A percentile compares a stretch with the other conserved stretches of the same genome.
These are phyloP conservation scores for Aureobasidium melanogenum DNA, from an alignment of 2,329 filamentous ascomycete species.

Conservation along the genomic window DNA sequence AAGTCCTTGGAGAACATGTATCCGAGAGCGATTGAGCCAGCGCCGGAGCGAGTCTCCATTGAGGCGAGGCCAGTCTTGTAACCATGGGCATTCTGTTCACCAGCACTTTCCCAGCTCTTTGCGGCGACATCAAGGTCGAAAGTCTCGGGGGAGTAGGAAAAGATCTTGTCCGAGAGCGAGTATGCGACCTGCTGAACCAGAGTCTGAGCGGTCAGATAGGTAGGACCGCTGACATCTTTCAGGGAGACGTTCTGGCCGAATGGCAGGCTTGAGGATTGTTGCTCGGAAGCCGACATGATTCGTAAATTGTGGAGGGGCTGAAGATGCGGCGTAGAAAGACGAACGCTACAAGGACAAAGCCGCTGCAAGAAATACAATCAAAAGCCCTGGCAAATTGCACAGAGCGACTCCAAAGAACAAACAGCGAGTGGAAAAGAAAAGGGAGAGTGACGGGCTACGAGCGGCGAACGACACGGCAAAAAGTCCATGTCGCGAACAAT, in stretches of 20 bases:
- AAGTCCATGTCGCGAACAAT: not conserved
- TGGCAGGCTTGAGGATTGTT: constrained; percentile 39
- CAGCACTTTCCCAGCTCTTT: constrained; percentile 62
- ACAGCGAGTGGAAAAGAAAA: not conserved
- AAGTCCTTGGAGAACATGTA: constrained; percentile 99
- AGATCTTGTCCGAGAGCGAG: constrained; percentile 91
- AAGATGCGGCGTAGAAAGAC: not conserved
- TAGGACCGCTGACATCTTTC: constrained; percentile 66
- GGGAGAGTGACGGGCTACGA: not conserved
- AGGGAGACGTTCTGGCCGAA: constrained; percentile 45
- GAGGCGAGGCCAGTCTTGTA: constrained; percentile 68
- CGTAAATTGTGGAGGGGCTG: not conserved
- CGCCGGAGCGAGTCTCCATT: constrained; percentile 80
- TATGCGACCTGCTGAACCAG: constrained; percentile 95
- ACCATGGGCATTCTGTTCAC: constrained; percentile 72
- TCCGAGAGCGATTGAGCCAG: constrained; percentile 82
- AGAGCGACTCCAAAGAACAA: constrained; percentile 2
- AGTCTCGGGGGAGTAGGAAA: constrained; percentile 88
- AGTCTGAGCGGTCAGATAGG: constrained; percentile 86
- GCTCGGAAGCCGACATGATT: constrained; percentile 4
- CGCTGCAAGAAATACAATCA: not conserved
- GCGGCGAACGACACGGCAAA: not conserved
- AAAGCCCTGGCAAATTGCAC: not conserved
- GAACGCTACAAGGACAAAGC: not conserved
- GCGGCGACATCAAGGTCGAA: constrained; percentile 84